phyloP scores from a whole-genome alignment of 306 rosid genomes.

The Acmispon strigosus region DNA sequence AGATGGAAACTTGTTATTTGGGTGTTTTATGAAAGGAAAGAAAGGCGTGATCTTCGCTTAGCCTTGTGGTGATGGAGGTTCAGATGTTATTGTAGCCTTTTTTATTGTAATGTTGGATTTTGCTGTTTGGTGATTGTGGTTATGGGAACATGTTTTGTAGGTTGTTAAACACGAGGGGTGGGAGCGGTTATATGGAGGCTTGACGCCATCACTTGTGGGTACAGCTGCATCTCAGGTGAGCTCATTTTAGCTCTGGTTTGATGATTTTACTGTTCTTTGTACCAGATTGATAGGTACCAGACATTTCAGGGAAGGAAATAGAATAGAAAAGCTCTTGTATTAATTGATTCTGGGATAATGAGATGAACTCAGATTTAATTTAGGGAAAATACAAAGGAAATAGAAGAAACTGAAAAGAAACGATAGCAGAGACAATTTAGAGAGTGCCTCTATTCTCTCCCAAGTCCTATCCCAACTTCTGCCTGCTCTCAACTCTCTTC shows the following conservation, averaged over 20 bases:
- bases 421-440: too few relatives aligned
- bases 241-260: conserved; percentile 6
- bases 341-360: too few relatives aligned
- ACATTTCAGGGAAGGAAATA: too few relatives aligned
- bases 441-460: too few relatives aligned
- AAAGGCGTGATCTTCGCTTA: too few relatives aligned
- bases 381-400: too few relatives aligned
- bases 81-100: background rate
- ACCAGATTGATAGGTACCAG: too few relatives aligned
- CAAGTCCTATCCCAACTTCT: too few relatives aligned
- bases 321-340: too few relatives aligned
- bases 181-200: conserved; percentile 85
- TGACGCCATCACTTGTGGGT: conserved; percentile 74
- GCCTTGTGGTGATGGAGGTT: background rate
- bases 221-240: conserved; percentile 96
- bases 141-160: conserved; percentile 28
- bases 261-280: background rate
- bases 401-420: too few relatives aligned
- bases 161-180: conserved; percentile 88
- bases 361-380: too few relatives aligned
- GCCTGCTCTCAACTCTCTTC: too few relatives aligned
- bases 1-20: background rate
- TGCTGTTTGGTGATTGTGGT: background rate
- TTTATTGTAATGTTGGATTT: background rate
- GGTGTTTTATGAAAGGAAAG: background rate